Conservation (phyloP, 768 basidiomycete genomes). For the Boletus edulis region DNA sequence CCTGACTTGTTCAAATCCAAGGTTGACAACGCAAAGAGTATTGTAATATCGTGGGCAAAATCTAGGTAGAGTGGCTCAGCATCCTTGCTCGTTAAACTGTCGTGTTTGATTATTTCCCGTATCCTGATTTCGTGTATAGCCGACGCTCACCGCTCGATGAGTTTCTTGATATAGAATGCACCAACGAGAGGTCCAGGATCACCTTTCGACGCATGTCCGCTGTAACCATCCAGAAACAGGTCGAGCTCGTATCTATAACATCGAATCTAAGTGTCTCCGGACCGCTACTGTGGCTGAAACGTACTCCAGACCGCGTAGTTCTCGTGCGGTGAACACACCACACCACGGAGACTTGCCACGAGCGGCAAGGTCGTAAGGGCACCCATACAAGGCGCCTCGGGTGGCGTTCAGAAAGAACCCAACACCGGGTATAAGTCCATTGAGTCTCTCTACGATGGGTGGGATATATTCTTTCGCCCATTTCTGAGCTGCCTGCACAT, state of each 20-base stretch:
- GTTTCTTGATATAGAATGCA: slow-evolving; percentile 36
- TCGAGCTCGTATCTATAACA: slow-evolving; percentile 36
- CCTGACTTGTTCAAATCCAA: slow-evolving; percentile 35
- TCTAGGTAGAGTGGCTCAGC: slow-evolving; percentile 37
- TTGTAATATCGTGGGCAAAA: slow-evolving; percentile 40
- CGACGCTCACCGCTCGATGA: slow-evolving; percentile 35
- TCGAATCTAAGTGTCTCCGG: not conserved
- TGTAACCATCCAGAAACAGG: slow-evolving; percentile 32
- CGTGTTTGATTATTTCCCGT: not conserved
- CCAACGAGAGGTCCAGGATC: slow-evolving; percentile 35
- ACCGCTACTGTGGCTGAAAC: slow-evolving; percentile 1
- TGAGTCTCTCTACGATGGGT: slow-evolving; percentile 35
- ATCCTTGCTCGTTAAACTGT: slow-evolving; percentile 34
- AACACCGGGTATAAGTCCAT: slow-evolving; percentile 34
- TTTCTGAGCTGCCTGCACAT: slow-evolving; percentile 7
- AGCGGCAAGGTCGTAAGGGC: slow-evolving; percentile 41
- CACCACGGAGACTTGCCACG: slow-evolving; percentile 39
- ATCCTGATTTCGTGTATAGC: not conserved
- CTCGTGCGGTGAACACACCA: slow-evolving; percentile 32
- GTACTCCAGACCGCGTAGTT: slow-evolving; percentile 37
- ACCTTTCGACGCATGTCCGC: slow-evolving; percentile 30
- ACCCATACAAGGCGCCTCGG: slow-evolving; percentile 41
- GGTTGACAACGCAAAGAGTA: slow-evolving; percentile 38
- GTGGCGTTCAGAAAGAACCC: slow-evolving; percentile 29
- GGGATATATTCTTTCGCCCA: slow-evolving; percentile 39